A percentile compares a stretch with the other conserved stretches of the same genome.
Evolutionary conservation across 2,329 filamentous ascomycete species (phyloP).

Genomic region (Neurospora sp.): DNA sequence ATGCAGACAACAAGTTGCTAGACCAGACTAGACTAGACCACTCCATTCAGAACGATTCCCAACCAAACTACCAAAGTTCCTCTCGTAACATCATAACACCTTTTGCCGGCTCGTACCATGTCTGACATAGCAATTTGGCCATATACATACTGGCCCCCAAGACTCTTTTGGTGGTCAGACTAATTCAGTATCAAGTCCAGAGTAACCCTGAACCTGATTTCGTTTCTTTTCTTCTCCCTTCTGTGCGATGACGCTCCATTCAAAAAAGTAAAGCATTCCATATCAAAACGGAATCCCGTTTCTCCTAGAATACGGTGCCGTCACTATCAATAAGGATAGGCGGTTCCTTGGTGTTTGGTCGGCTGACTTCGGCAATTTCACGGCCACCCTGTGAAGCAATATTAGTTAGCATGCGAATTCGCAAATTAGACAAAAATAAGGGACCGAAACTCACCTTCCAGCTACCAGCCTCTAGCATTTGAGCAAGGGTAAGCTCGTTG

Average conservation of each 20-base stretch:
- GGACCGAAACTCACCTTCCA: slow-evolving; percentile 68
- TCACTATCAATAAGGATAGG: slow-evolving; percentile 95
- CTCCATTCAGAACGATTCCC: not conserved
- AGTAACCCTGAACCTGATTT: not conserved
- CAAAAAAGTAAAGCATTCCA: not conserved
- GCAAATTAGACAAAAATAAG: not conserved
- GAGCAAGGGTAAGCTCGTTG: slow-evolving; percentile 66
- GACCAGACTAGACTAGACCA: not conserved
- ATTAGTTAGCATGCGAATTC: slow-evolving; percentile 8
- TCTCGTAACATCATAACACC: not conserved
- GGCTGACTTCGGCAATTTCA: slow-evolving; percentile 89
- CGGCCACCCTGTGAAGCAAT: slow-evolving; percentile 60
- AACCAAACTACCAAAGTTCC: not conserved
- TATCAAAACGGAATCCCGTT: not conserved
- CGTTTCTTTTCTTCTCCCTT: not conserved
- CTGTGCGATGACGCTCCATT: not conserved
- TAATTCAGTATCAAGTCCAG: not conserved
- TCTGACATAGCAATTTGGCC: not conserved
- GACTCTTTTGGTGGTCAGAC: not conserved
- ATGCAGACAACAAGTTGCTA: not conserved
- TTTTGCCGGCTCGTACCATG: not conserved
- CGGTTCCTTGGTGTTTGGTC: slow-evolving; percentile 92
- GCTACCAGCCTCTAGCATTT: slow-evolving; percentile 89
- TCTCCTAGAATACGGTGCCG: slow-evolving; percentile 69
- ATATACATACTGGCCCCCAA: not conserved